Percentiles rank a stretch among this genome's conserved stretches.
phyloP scores from a whole-genome alignment of 371 early-diverging fungal genomes.

The Rhizopus microsporus region DNA sequence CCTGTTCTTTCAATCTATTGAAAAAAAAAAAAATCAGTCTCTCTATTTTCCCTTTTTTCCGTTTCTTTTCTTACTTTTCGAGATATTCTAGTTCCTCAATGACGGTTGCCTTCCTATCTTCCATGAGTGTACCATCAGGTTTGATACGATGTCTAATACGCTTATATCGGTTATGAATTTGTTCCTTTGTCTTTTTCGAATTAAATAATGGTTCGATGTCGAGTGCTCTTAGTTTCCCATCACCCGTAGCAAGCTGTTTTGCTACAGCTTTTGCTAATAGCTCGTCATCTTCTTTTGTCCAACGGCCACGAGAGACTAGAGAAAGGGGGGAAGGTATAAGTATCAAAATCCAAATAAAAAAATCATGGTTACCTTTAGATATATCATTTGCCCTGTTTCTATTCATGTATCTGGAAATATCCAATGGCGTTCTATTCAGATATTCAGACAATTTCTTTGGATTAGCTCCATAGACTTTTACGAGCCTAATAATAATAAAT shows the following conservation, averaged over 20 bases:
- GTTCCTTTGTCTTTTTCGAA: slow-evolving; percentile 4
- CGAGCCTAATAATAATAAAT: not conserved
- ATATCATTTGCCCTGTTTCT: not conserved
- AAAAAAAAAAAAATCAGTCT: slow-evolving; percentile 4
- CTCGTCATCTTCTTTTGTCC: slow-evolving; percentile 17
- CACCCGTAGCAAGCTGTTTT: not conserved
- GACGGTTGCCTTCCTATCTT: slow-evolving; percentile 7
- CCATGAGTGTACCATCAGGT: slow-evolving; percentile 13
- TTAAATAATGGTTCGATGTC: slow-evolving; percentile 2
- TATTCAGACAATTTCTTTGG: not conserved
- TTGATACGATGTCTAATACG: slow-evolving; percentile 13
- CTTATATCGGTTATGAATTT: slow-evolving; percentile 12
- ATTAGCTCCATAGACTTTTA: slow-evolving; percentile 13
- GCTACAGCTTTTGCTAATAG: not conserved
- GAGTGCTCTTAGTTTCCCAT: not conserved
- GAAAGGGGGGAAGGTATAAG: not conserved
- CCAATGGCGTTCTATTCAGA: slow-evolving; percentile 13
- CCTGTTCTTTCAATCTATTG: slow-evolving; percentile 34
- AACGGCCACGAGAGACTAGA: not conserved
- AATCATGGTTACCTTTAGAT: not conserved
- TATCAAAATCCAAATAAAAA: not conserved
- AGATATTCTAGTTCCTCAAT: slow-evolving; percentile 14
- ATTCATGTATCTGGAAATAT: slow-evolving; percentile 3
- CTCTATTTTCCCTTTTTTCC: not conserved
- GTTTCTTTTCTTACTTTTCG: slow-evolving; percentile 11